A percentile compares a stretch with the other conserved stretches of the same genome.
phyloP scores from a whole-genome alignment of 2,329 filamentous ascomycete species.

The Lecanicillium sp. region DNA sequence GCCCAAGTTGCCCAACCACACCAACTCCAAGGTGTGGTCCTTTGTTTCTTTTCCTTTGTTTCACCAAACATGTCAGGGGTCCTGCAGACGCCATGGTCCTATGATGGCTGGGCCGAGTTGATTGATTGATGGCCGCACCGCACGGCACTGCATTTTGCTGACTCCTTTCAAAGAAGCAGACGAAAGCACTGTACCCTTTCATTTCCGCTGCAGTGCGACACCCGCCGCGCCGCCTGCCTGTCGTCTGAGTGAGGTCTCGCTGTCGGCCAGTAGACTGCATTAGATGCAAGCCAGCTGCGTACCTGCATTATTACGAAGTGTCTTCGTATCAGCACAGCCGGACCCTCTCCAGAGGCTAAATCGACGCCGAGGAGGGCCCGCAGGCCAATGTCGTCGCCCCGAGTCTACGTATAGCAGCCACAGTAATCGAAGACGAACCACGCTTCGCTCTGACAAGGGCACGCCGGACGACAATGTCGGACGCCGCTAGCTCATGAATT shows the following conservation, averaged over 20 bases:
- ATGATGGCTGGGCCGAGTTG: not conserved
- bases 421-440: too few species aligned
- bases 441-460: not conserved
- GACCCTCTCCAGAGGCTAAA: conserved; percentile 1
- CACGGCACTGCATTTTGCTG: not conserved
- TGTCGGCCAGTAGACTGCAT: not conserved
- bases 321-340: conserved; percentile 5
- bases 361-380: not conserved
- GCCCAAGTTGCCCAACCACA: not conserved
- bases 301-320: not conserved
- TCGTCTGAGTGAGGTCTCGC: not conserved
- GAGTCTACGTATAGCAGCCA: too few species aligned
- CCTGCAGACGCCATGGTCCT: conserved; percentile 6
- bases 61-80: conserved; percentile 12
- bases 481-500: not conserved
- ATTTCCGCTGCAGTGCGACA: conserved; percentile 1
- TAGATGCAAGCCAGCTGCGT: not conserved
- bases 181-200: conserved; percentile 5
- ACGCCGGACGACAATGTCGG: not conserved
- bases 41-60: conserved; percentile 6
- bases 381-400: not conserved
- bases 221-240: not conserved
- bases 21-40: not conserved
- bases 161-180: not conserved
- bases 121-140: not conserved